These are phyloP conservation scores for Beauveria rudraprayagi DNA, from an alignment of 2,329 filamentous ascomycete species.

Conservation along the genomic window DNA sequence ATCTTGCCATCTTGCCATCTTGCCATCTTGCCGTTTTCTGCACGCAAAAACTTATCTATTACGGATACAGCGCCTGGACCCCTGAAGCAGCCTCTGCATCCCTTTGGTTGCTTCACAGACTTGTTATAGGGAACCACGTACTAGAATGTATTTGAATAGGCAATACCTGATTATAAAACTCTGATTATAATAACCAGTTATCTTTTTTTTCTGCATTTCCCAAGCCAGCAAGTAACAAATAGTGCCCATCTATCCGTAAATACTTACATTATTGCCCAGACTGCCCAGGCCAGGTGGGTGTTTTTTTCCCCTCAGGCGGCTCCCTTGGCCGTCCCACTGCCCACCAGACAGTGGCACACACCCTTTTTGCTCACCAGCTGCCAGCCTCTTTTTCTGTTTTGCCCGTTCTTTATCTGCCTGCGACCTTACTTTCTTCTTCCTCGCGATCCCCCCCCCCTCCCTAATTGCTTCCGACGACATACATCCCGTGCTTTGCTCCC, in stretches of 20 bases:
- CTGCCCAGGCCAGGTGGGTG: no score
- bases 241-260: no score
- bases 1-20: no score
- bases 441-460: background rate
- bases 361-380: background rate
- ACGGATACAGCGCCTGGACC: background rate
- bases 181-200: no score
- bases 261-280: no score
- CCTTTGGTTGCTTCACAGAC: background rate
- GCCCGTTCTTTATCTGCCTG: background rate
- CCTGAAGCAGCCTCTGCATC: background rate
- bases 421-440: background rate
- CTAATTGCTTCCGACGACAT: background rate
- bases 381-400: background rate
- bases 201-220: no score
- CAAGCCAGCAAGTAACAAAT: no score
- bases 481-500: slow-evolving; percentile 10
- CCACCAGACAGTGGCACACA: background rate
- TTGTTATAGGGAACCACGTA: background rate
- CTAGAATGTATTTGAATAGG: no score
- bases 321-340: background rate
- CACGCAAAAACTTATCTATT: no score
- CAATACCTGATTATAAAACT: no score
- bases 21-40: background rate
- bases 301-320: background rate